Evolutionary conservation across 2,329 filamentous ascomycete species (phyloP).

Genomic region (Aspergillus tamarii): DNA sequence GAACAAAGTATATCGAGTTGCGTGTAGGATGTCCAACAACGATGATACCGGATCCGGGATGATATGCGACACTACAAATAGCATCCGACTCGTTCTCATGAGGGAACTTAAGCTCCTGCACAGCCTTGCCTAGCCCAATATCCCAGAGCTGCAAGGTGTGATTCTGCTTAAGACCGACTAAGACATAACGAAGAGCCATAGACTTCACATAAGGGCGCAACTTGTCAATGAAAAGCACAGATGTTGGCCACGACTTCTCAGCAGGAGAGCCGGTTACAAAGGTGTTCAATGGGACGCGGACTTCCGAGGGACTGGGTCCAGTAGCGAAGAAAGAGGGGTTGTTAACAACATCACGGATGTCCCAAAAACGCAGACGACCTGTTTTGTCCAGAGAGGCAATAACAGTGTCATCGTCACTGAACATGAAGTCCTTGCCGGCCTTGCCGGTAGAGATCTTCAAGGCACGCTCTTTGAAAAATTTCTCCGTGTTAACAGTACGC

Average conservation of each 20-base stretch:
- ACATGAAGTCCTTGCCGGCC: conserved; percentile 96
- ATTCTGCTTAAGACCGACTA: conserved; percentile 98
- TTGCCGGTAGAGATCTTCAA: conserved; percentile 96
- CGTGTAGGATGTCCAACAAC: conserved; percentile 93
- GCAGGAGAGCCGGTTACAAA: conserved; percentile 82
- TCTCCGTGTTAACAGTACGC: conserved; percentile 78
- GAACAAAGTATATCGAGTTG: conserved; percentile 96
- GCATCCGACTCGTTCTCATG: conserved; percentile 95
- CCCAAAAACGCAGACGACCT: conserved; percentile 96
- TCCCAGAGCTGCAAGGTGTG: conserved; percentile 99
- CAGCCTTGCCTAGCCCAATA: conserved; percentile 88
- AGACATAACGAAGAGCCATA: conserved; percentile 87
- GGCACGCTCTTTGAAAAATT: conserved; percentile 81
- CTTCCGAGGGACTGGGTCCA: conserved; percentile 63
- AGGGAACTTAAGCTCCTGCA: conserved; percentile 95
- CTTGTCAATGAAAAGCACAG: conserved; percentile 94
- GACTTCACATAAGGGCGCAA: conserved; percentile 89
- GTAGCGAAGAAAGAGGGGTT: conserved; percentile 47
- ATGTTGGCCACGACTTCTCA: conserved; percentile 96
- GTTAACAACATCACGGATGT: conserved; percentile 76
- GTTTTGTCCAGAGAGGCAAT: conserved; percentile 97
- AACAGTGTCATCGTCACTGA: conserved; percentile 93
- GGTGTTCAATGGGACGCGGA: conserved; percentile 84
- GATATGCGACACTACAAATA: conserved; percentile 96
- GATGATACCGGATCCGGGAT: conserved; percentile 89